Conservation (phyloP, 2,329 filamentous ascomycete species). For the Exophiala oligosperma region DNA sequence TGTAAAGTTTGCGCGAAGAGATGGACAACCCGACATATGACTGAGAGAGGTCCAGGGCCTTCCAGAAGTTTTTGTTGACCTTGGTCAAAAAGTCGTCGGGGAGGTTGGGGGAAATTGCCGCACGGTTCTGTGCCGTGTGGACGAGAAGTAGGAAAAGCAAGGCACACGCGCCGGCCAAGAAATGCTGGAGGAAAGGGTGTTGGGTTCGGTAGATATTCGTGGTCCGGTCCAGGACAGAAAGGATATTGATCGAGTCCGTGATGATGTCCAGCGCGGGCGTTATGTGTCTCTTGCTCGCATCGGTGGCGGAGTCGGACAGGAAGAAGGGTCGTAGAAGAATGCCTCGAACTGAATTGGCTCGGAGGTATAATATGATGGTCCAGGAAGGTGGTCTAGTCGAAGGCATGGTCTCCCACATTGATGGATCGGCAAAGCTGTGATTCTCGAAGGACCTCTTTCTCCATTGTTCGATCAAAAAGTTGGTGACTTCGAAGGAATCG, state of each 20-base stretch:
- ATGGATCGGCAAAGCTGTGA: background rate
- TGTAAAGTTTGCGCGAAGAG: background rate
- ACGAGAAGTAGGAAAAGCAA: background rate
- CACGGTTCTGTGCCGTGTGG: background rate
- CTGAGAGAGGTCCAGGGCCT: background rate
- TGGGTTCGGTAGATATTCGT: background rate
- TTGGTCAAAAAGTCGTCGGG: background rate
- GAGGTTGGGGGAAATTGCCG: background rate
- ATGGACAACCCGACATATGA: background rate
- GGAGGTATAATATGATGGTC: background rate
- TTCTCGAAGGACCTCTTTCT: background rate
- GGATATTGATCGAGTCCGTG: background rate
- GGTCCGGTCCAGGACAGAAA: background rate
- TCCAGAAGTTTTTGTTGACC: slow-evolving; percentile 1
- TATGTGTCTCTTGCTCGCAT: background rate
- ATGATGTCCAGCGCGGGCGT: background rate
- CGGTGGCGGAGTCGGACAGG: background rate
- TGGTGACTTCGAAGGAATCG: slow-evolving; percentile 1
- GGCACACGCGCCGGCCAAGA: background rate
- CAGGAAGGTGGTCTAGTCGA: background rate
- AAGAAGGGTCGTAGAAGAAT: slow-evolving; percentile 1
- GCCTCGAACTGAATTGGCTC: background rate
- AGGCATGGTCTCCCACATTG: background rate
- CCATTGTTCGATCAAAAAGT: slow-evolving; percentile 1
- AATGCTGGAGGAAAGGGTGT: slow-evolving; percentile 1